Evolutionary conservation across 257 asterid species (phyloP), one percentile per base, ranked within the genome.

Genomic region (Jacaranda copaia): DNA sequence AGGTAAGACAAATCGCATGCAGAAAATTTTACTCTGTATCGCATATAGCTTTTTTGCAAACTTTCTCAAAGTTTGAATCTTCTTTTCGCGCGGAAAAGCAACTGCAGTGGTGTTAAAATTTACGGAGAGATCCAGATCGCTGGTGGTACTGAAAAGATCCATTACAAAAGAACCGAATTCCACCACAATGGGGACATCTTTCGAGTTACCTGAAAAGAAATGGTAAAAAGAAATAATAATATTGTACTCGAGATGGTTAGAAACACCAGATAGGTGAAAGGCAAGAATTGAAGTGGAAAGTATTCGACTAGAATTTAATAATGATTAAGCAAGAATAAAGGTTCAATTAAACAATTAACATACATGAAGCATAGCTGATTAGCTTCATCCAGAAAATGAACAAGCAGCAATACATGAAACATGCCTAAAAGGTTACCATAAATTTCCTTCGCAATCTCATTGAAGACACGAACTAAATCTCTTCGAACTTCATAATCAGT

Each of bases 121-220:
- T 74, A 92, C 87, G 51, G 99, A 94, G 66, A 94, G 87, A 81
- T 94, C 99, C 40, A 94, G 83, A 84, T 94, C 99, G 61, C 99
- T 94, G 67, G 85, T 83, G 38, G 78, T 74, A 78, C 85, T 88
- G 73, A 94, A 94, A 65, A 94, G 89, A 84, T 94, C 97, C 99
- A 94, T 94, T 9, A 89, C 89, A 72, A 91, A 92, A 49, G 99
- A 94, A 72, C 98, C 99, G 77, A 92, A 94, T 81, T 86, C 99
- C 89, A 84, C 96, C 80, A 94, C 89, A 15, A 79, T 81, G 15
- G 98, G 99, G 78, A 80, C 74, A 38, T 88, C 84, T 55, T 74
- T 81, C 40, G 95, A 84, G 64, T 81, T 57, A 53, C 87, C 97
- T 94, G 91, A 70, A 82, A 80, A 68, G 7, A 36, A 19, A 72